phyloP scores from a whole-genome alignment of 2,329 filamentous ascomycete species.

The Trichoderma guizhouense region DNA sequence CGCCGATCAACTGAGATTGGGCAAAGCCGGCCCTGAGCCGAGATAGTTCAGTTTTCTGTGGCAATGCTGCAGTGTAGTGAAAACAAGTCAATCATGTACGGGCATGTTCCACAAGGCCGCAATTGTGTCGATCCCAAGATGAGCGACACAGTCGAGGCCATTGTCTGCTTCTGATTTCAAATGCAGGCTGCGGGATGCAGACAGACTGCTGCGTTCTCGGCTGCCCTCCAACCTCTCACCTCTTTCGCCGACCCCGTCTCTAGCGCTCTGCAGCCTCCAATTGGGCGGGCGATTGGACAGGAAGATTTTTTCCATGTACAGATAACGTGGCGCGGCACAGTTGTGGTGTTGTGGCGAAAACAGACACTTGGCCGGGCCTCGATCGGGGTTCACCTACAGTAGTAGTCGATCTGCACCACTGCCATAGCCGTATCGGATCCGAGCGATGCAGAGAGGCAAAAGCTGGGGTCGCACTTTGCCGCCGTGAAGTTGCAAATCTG shows the following conservation, averaged over 20 bases:
- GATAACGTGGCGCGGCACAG: conserved; percentile 12
- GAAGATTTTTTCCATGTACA: conserved; percentile 2
- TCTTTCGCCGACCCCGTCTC: conserved; percentile 1
- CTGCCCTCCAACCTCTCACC: neutral
- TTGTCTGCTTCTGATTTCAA: neutral
- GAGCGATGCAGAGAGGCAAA: conserved; percentile 11
- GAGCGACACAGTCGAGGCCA: neutral
- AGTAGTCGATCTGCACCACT: neutral
- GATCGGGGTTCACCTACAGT: neutral
- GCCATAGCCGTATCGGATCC: conserved; percentile 1
- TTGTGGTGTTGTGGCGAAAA: conserved; percentile 18
- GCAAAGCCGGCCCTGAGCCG: neutral
- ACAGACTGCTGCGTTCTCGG: neutral
- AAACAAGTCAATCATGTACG: neutral
- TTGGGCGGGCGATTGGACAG: neutral
- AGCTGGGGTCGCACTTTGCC: conserved; percentile 7
- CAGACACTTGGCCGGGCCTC: conserved; percentile 1
- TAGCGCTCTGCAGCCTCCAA: neutral
- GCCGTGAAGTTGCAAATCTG: neutral
- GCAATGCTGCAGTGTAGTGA: neutral
- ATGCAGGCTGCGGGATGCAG: neutral
- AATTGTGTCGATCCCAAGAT: neutral
- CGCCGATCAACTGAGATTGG: conserved; percentile 6
- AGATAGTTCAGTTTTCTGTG: neutral
- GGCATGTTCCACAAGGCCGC: neutral